Percentiles rank a stretch among this genome's conserved stretches.
phyloP scores from a whole-genome alignment of 1,139 yeast species.

The Nakaseomyces kungkrabaensis region DNA sequence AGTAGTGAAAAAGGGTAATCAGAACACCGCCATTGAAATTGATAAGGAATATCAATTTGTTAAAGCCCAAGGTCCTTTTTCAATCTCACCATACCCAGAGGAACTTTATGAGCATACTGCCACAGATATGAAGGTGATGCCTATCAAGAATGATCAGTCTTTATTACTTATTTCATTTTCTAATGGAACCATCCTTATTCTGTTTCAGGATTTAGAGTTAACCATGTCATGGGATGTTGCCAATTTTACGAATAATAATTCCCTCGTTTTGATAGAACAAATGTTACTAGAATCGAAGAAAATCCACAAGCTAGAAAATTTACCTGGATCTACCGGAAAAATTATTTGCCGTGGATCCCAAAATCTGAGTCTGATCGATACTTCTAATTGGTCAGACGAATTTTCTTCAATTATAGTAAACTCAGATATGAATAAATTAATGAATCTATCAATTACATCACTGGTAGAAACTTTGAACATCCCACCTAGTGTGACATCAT shows the following conservation, averaged over 20 bases:
- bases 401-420: constrained; percentile 16
- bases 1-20: constrained; percentile 1
- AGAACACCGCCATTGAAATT: constrained; percentile 5
- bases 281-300: constrained; percentile 8
- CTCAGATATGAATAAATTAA: constrained; percentile 15
- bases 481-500: neutral
- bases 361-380: constrained; percentile 9
- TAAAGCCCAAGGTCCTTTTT: constrained; percentile 43
- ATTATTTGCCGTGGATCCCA: constrained; percentile 9
- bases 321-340: constrained; percentile 7
- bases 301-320: constrained; percentile 4
- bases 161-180: constrained; percentile 15
- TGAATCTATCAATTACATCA: constrained; percentile 12
- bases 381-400: constrained; percentile 12
- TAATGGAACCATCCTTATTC: constrained; percentile 19
- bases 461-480: constrained; percentile 4
- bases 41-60: constrained; percentile 11
- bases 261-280: constrained; percentile 17
- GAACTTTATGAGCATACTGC: constrained; percentile 37
- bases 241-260: constrained; percentile 15
- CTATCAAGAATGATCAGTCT: constrained; percentile 23
- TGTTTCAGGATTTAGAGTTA: constrained; percentile 24
- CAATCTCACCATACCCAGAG: constrained; percentile 43
- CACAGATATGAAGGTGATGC: constrained; percentile 27
- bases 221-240: constrained; percentile 23